Conservation (phyloP, 192 early-diverging fungal species). For the Coemansia sp. region DNA sequence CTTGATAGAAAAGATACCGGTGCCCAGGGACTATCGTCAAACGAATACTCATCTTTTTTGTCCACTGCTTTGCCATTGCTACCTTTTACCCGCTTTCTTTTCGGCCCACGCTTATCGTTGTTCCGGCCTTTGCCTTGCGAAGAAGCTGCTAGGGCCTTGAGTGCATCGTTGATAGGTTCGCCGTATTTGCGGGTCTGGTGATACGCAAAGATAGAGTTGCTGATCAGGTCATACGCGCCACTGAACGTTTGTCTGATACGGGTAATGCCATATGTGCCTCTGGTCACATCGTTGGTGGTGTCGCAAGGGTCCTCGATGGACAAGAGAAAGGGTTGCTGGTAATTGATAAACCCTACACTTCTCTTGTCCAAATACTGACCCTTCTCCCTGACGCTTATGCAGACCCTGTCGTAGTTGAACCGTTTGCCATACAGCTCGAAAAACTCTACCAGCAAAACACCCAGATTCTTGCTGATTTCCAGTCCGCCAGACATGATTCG, state of each 20-base stretch:
- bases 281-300: conserved; percentile 57
- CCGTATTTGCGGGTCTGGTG: conserved; percentile 53
- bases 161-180: conserved; percentile 44
- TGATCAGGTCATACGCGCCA: conserved; percentile 53
- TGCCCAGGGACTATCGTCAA: conserved; percentile 42
- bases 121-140: neutral
- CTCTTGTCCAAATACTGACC: conserved; percentile 60
- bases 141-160: conserved; percentile 6
- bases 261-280: conserved; percentile 50
- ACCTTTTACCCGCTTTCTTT: conserved; percentile 25
- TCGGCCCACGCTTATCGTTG: neutral
- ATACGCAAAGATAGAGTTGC: conserved; percentile 49
- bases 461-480: conserved; percentile 71
- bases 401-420: conserved; percentile 71
- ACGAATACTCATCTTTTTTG: neutral
- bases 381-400: conserved; percentile 59
- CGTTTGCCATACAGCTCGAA: conserved; percentile 86
- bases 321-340: conserved; percentile 44
- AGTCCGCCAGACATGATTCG: conserved; percentile 64
- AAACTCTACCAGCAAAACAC: conserved; percentile 86
- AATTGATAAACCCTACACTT: conserved; percentile 18
- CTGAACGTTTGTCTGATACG: conserved; percentile 50
- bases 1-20: conserved; percentile 53
- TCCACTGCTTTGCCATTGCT: conserved; percentile 17
- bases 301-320: conserved; percentile 62